Base-by-base conservation (phyloP, 495 filamentous ascomycete genomes). In the Aspergillus biplanus region DNA sequence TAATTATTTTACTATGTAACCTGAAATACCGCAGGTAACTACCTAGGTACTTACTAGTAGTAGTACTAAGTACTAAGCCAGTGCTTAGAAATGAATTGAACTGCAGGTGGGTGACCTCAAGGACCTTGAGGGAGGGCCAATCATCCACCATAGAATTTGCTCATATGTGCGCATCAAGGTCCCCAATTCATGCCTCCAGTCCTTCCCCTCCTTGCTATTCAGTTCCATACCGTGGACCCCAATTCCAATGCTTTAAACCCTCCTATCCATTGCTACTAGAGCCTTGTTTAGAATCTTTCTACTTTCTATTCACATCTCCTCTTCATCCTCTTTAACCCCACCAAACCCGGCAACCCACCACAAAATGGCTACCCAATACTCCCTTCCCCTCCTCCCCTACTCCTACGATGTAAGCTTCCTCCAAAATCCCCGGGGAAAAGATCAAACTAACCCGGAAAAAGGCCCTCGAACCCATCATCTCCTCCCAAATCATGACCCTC, bases 401-500 rank as follows among this genome's bases (percentile, higher is more conserved):
- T 73, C 67, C 47, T 80, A 79, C 64, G 69, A 81, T 69, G 78
- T 78, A 71, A 67, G 71, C 57, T 15, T 44, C 39, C 37, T 12
- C 6, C 13, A 12, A 55, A 7, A n/a, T n/a, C 1, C n/a, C 7
- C 5, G 5, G 27, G 0, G 5, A 12, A 47, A 2, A 31, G 33
- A 4, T 53, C n/a, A 5, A 12, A 21, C 56, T 65, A 58, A 70
- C 58, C 42, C n/a, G 18, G 18, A 21, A 50, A 52, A 56, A 81
- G 78, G 95, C 92, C 35, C 91, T 99, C 68, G 95, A 99, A 73
- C 95, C 95, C 66, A 73, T 91, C 74, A 97, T 98, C 83, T 95
- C 92, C 34, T 87, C 89, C 75, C 87, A 92, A 80, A 99, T 99
- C 78, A 98, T 99, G 95, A 91, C 97, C 80, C 81, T 90, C n/a